Evolutionary conservation across 164 flowering plant genomes (phyloP).

Genomic region (Houttuynia cordata): DNA sequence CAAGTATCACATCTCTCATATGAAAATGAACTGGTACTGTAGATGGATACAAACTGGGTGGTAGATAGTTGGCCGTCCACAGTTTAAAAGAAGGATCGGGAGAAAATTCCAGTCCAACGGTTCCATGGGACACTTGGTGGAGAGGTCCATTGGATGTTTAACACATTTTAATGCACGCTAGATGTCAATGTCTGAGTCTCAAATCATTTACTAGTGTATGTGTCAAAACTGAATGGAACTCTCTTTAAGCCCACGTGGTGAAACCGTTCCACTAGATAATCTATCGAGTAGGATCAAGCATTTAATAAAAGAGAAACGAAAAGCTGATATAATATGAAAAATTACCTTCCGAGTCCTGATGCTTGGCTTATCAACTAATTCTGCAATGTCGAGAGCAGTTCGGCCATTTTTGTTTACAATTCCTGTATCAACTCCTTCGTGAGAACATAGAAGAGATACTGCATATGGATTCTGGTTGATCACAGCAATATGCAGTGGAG

Average conservation of each 20-base stretch:
- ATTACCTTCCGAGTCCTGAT: slow-evolving; percentile 1
- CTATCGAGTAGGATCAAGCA: background rate
- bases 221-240: too few species aligned
- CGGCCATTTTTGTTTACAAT: background rate
- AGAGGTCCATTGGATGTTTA: too few species aligned
- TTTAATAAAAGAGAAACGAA: background rate
- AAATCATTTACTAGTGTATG: too few species aligned
- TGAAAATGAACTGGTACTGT: too few species aligned
- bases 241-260: too few species aligned
- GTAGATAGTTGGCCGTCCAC: background rate
- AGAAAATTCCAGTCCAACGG: too few species aligned
- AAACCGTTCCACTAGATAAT: too few species aligned
- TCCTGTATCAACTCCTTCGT: background rate
- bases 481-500: slow-evolving; percentile 6
- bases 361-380: background rate
- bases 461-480: background rate
- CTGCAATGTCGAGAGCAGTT: slow-evolving; percentile 4
- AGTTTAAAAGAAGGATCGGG: background rate
- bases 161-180: too few species aligned
- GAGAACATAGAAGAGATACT: background rate
- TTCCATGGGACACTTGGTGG: too few species aligned
- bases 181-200: too few species aligned
- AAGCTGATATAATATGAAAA: background rate
- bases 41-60: too few species aligned
- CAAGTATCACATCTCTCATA: too few species aligned